Percentiles rank a stretch among this genome's conserved stretches.
Conservation (phyloP, 2,329 filamentous ascomycete species). For the Clonostachys byssicola region DNA sequence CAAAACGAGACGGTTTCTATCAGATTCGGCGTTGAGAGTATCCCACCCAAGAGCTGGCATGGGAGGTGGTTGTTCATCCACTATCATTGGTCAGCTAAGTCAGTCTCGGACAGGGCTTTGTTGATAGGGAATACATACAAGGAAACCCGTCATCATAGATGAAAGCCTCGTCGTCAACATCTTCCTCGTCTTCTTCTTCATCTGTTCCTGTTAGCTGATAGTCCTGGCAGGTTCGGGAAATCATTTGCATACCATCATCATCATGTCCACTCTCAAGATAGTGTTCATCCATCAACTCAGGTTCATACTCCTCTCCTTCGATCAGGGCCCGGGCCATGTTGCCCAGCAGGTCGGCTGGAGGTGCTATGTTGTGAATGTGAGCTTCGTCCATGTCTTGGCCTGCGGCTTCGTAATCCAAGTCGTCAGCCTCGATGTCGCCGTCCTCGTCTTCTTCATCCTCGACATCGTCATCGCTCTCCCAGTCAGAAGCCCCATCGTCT, state of each 20-base stretch:
- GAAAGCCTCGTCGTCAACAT: conserved; percentile 64
- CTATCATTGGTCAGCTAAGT: conserved; percentile 3
- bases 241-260: conserved; percentile 36
- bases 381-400: conserved; percentile 51
- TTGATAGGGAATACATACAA: conserved; percentile 32
- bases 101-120: neutral
- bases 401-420: conserved; percentile 50
- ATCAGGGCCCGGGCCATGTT: conserved; percentile 53
- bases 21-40: conserved; percentile 13
- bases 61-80: conserved; percentile 36
- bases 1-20: conserved; percentile 7
- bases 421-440: conserved; percentile 43
- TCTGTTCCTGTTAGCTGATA: conserved; percentile 18
- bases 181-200: conserved; percentile 66
- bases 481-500: conserved; percentile 55
- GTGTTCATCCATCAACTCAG: conserved; percentile 37
- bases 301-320: conserved; percentile 42
- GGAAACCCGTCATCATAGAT: conserved; percentile 57
- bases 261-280: conserved; percentile 54
- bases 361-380: conserved; percentile 37
- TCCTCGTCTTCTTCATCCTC: conserved; percentile 37
- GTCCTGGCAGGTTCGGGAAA: neutral
- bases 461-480: conserved; percentile 59
- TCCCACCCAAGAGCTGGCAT: conserved; percentile 55
- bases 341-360: conserved; percentile 36